Base-by-base conservation (phyloP, 257 asterid species). In the Cordia subcordata region DNA sequence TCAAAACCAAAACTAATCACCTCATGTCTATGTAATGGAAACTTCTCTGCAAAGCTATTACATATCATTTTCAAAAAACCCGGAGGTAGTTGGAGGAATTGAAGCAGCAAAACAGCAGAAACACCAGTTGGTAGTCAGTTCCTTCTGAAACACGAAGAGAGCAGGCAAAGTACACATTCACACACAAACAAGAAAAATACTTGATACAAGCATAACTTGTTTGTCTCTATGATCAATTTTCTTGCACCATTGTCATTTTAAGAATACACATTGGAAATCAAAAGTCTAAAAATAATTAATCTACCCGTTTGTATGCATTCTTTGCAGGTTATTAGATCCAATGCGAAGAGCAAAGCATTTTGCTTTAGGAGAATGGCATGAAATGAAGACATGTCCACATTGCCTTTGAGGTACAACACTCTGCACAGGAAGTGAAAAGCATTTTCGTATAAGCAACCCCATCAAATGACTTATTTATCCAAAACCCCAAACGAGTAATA, bases 391-490 rank as follows among this genome's bases (percentile, higher is more conserved):
- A 68, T 58, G 67, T 40, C 54, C 53, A 61, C 19, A 57, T 50
- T 53, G 79, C 77, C 62, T 64, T n/a, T 21, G 72, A 21, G 63
- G 55, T 13, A 66, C 17, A 49, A 66, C 17, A 49, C 55, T 57
- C 83, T 80, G 76, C 61, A 45, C 60, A 68, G 66, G 11, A 69
- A 42, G 12, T 42, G 12, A 10, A 42, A 27, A 27, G 15, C 57
- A 51, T 18, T 38, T 53, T 35, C 12, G 52, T 61, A 58, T 61
- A 58, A 62, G 66, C 13, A 60, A 67, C 57, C 49, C 57, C 49
- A 11, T 32, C 15, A 22, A 5, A 46, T 21, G 49, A 49, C 8
- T 40, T 47, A 49, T 10, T 40, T 47, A 64, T 57, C 19, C 47
- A 22, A 10, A 55, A 55, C 13, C 11, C 13, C 11, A 13, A 55